A percentile compares a stretch with the other conserved stretches of the same genome.
Conservation (phyloP, 306 rosid species). For the Inga leiocalycina region DNA sequence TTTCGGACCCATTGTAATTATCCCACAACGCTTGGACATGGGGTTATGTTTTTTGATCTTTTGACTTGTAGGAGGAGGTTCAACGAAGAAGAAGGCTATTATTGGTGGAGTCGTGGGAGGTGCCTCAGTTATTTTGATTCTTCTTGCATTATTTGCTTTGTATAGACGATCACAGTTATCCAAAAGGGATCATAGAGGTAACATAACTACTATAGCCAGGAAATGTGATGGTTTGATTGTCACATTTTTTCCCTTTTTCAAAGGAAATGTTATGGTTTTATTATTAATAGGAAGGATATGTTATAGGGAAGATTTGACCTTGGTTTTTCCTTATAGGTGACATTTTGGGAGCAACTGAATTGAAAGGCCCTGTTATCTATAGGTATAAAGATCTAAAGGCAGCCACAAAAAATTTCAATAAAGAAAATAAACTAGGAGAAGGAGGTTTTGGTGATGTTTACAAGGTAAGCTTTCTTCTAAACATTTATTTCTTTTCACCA, state of each 20-base stretch:
- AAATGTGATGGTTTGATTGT: background rate
- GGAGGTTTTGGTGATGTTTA: background rate
- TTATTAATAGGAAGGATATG: background rate
- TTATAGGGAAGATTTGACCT: background rate
- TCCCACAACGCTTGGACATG: background rate
- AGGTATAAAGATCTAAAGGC: background rate
- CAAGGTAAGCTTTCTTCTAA: background rate
- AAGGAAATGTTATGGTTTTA: background rate
- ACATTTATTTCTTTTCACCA: background rate
- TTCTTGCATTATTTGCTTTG: background rate
- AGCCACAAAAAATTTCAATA: background rate
- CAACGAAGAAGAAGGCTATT: constrained; percentile 49
- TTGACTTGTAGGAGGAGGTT: background rate
- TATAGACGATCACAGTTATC: constrained; percentile 35
- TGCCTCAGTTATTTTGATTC: background rate
- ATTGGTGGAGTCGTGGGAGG: background rate
- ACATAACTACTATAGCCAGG: constrained; percentile 12
- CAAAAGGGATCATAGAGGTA: constrained; percentile 52
- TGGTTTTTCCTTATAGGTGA: background rate
- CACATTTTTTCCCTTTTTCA: background rate
- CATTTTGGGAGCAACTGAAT: constrained; percentile 7
- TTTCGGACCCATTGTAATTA: no score
- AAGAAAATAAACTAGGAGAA: background rate
- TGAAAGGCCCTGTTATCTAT: background rate
- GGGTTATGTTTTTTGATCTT: background rate